Evolutionary conservation across 805 yeast species (phyloP), one percentile per base, ranked within the genome.

Genomic region (Wickerhamiella kurtzmanii): DNA sequence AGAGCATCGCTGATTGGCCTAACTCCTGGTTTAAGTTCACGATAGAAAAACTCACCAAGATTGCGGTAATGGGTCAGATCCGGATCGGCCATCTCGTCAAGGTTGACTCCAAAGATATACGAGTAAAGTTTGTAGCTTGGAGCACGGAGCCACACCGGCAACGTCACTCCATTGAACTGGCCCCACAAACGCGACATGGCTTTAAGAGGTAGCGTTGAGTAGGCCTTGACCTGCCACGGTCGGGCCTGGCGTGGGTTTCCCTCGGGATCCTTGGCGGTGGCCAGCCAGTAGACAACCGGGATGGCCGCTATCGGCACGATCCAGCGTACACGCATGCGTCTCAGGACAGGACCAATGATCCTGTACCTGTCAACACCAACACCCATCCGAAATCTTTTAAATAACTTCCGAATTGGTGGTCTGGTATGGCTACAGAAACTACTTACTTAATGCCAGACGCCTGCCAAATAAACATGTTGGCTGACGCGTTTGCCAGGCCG

Each of bases 141-240:
- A 9, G 73, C 77, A 56, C 99, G 74, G 50, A 89, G 57, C 94
- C 96, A 86, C 21, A 79, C 72, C 0, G 99, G 99, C 52, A 92
- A 69, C 41, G 77, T 80, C 41, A 88, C 72, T 47, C 79, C 79
- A 61, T 92, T 92, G 48, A 92, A 74, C 56, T 76, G 78, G 28
- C 99, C 99, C 99, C 99, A 92, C 41, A 89, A 65, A 51, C 99
- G 75, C 0, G 96, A 87, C 32, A 87, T 70, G 1, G 95, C 83
- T 60, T 88, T 86, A 60, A 92, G 72, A 1, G 99, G 99, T 42
- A 92, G 69, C 1, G 96, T 80, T 2, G 87, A 77, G 64, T 92
- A 92, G 25, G 92, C 81, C 59, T 85, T 88, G 48, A 89, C 75
- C 38, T 82, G 79, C 96, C 96, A 88, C 6, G 94, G 81, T 53